Conservation (phyloP, 352 stramenopile species). For the Labyrinthula sp. region DNA sequence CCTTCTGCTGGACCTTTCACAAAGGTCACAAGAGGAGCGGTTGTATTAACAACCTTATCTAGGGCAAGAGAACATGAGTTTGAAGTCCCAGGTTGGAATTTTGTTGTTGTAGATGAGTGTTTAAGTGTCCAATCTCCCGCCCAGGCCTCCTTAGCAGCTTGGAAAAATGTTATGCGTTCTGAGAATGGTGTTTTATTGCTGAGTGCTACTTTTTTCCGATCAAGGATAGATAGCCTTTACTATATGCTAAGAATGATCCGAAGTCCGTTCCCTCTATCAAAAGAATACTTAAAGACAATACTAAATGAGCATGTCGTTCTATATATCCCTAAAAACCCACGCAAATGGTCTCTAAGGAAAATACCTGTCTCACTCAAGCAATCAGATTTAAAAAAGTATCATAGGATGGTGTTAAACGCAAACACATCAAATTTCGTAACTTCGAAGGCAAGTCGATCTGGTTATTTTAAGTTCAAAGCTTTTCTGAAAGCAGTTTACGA, state of each 20-base stretch:
- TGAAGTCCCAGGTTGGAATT: constrained; percentile 3
- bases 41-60: constrained; percentile 10
- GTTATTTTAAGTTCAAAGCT: constrained; percentile 10
- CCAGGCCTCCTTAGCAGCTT: constrained; percentile 12
- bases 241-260: constrained; percentile 12
- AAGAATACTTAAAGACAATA: constrained; percentile 7
- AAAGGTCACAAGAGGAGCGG: constrained; percentile 1
- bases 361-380: constrained; percentile 3
- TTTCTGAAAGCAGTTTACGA: constrained; percentile 22
- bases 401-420: constrained; percentile 8
- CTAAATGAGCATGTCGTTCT: constrained; percentile 17
- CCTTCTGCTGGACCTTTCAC: no score
- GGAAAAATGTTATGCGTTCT: constrained; percentile 8
- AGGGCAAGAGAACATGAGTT: constrained; percentile 11
- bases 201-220: constrained; percentile 10
- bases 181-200: constrained; percentile 14
- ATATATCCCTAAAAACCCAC: constrained; percentile 7
- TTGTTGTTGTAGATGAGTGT: constrained; percentile 15
- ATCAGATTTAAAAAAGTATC: not conserved
- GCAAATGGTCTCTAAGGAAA: constrained; percentile 10
- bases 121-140: constrained; percentile 12
- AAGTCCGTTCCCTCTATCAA: constrained; percentile 3
- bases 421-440: not conserved
- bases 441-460: not conserved
- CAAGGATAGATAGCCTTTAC: constrained; percentile 8